Conservation (phyloP, 176 grass and related monocot species). For the Oryza nivara region DNA sequence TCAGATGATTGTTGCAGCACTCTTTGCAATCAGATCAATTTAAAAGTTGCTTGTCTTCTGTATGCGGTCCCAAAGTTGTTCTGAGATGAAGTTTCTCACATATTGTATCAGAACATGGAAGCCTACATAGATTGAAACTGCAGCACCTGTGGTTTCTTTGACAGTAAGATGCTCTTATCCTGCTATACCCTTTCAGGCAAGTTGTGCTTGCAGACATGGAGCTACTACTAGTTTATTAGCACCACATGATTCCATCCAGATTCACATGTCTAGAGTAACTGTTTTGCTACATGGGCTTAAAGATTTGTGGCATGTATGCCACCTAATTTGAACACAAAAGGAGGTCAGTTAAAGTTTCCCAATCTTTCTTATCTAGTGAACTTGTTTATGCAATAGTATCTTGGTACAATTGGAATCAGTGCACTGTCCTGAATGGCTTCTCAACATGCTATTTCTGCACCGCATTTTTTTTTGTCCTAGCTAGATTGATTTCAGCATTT, state of each 20-base stretch:
- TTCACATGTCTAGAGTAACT: background rate
- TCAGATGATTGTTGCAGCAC: background rate
- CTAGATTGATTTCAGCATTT: background rate
- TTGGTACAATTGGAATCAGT: background rate
- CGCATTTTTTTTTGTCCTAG: background rate
- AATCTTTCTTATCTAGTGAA: background rate
- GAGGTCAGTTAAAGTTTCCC: background rate
- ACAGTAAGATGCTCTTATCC: background rate
- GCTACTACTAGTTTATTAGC: background rate
- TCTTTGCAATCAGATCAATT: background rate
- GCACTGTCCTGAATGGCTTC: background rate
- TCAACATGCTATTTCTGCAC: background rate
- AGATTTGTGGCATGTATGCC: background rate
- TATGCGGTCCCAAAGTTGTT: background rate
- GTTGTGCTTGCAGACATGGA: background rate
- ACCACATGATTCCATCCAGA: conserved; percentile 6
- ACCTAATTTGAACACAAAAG: background rate
- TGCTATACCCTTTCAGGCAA: background rate
- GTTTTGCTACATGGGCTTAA: conserved; percentile 3
- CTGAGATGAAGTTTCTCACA: background rate
- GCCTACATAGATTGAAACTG: background rate
- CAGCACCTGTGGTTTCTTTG: background rate
- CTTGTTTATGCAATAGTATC: background rate
- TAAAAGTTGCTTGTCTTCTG: background rate
- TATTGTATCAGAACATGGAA: conserved; percentile 1